A percentile compares a stretch with the other conserved stretches of the same genome.
Evolutionary conservation across 2,329 filamentous ascomycete genomes (phyloP).

Genomic region (Alternaria viburni): DNA sequence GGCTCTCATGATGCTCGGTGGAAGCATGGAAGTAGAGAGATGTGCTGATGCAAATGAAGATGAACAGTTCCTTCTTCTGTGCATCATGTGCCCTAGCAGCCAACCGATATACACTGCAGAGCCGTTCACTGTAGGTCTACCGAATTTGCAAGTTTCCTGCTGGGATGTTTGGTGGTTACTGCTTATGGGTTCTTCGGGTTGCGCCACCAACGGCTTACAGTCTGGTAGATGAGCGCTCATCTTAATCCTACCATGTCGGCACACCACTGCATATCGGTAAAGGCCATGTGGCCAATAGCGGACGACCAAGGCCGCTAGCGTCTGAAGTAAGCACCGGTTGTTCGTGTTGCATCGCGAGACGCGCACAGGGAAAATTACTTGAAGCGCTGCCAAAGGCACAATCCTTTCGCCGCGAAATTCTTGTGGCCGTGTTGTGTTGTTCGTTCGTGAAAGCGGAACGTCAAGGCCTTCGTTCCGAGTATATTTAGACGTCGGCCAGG

Average conservation of each 20-base stretch:
- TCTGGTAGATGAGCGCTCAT: not conserved
- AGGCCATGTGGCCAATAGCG: not conserved
- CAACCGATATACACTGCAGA: not conserved
- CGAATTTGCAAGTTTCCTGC: not conserved
- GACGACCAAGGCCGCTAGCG: conserved; percentile 1
- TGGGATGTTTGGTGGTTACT: not conserved
- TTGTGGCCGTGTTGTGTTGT: not conserved
- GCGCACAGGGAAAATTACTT: not conserved
- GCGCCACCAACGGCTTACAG: not conserved
- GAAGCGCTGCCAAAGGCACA: not conserved
- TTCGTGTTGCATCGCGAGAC: not conserved
- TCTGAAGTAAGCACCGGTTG: not conserved
- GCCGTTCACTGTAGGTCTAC: not conserved
- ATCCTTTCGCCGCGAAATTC: not conserved
- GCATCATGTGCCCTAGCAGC: not conserved
- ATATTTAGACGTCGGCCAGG: not conserved
- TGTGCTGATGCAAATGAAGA: not conserved
- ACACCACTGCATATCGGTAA: not conserved
- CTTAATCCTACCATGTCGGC: not conserved
- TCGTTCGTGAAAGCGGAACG: not conserved
- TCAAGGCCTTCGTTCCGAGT: not conserved
- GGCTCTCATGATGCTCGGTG: not conserved
- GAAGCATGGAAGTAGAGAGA: not conserved
- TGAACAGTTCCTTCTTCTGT: not conserved
- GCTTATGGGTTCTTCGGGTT: not conserved